Conservation (phyloP, 768 basidiomycete species). For the Mycena albidolilacea region DNA sequence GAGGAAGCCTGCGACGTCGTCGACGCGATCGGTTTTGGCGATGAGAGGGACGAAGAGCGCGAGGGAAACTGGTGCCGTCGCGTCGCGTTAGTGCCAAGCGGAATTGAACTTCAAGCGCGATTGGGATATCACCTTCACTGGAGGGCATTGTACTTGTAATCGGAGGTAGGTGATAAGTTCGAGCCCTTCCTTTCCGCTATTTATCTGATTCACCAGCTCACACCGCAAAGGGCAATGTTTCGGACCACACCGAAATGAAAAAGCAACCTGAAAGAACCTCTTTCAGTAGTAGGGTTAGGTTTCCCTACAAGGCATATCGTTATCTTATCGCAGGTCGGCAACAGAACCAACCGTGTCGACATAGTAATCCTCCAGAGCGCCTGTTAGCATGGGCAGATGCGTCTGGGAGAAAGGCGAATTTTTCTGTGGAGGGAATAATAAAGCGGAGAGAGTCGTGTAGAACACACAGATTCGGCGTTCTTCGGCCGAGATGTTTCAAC, state of each 20-base stretch:
- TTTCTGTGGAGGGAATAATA: too few relatives aligned
- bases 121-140: conserved; percentile 16
- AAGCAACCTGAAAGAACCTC: too few relatives aligned
- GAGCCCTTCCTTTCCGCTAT: neutral
- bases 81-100: neutral
- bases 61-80: conserved; percentile 26
- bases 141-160: conserved; percentile 21
- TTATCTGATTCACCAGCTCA: neutral
- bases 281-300: too few relatives aligned
- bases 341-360: neutral
- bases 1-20: conserved; percentile 23
- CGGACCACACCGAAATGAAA: too few relatives aligned
- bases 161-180: neutral
- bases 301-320: too few relatives aligned
- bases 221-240: too few relatives aligned
- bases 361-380: neutral
- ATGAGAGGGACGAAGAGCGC: conserved; percentile 35
- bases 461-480: too few relatives aligned
- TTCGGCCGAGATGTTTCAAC: too few relatives aligned
- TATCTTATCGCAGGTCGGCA: too few relatives aligned
- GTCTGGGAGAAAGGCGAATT: too few relatives aligned
- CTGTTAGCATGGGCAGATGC: too few relatives aligned
- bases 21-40: conserved; percentile 29
- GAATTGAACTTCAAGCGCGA: neutral
- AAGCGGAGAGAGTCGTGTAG: too few relatives aligned